phyloP scores from a whole-genome alignment of 2,329 filamentous ascomycete genomes.

The Fusarium chuoi region DNA sequence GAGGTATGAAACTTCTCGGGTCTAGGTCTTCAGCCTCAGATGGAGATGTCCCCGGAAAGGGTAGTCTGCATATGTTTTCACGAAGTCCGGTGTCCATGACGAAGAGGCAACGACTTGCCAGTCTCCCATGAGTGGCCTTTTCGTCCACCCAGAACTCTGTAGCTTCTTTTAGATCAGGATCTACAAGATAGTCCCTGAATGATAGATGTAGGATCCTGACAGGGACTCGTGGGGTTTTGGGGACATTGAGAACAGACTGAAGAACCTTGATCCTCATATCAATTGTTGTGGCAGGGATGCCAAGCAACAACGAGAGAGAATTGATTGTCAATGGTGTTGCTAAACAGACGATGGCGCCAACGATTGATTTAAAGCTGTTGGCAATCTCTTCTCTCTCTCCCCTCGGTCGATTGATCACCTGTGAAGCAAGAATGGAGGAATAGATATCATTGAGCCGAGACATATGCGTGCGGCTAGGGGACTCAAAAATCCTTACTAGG shows the following conservation, averaged over 20 bases:
- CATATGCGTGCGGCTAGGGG: neutral
- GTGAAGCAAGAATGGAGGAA: neutral
- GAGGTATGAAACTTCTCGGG: neutral
- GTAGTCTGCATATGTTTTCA: neutral
- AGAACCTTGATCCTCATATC: neutral
- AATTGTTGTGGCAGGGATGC: neutral
- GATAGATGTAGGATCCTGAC: neutral
- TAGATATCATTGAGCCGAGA: neutral
- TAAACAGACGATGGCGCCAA: neutral
- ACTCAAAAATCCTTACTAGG: neutral
- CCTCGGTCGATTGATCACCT: neutral
- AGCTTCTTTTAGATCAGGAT: neutral
- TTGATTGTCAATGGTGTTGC: neutral
- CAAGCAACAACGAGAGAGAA: neutral
- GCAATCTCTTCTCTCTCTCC: neutral
- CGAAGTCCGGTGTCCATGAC: neutral
- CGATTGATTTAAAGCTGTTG: neutral
- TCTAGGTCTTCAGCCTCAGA: fast-evolving
- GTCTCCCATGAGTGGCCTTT: neutral
- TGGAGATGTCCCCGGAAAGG: neutral
- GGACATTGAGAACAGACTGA: neutral
- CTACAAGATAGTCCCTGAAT: neutral
- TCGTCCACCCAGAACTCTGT: neutral
- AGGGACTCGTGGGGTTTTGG: neutral
- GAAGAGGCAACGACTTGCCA: neutral